Conservation (phyloP, 768 basidiomycete genomes). For the Mycena olivaceomarginata region DNA sequence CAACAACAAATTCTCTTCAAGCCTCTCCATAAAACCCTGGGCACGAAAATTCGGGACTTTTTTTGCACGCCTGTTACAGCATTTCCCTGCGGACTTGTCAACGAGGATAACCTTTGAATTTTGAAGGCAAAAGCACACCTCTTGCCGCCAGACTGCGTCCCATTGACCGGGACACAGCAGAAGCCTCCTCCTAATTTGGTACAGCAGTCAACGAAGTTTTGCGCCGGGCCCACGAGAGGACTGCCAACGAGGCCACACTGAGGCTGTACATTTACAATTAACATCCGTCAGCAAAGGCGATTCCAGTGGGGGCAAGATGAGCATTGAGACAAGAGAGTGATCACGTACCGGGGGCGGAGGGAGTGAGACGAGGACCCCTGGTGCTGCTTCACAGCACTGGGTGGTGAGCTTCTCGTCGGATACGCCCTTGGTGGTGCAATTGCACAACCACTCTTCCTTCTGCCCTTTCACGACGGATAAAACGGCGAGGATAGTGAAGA, state of each 20-base stretch:
- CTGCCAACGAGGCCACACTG: conserved; percentile 11
- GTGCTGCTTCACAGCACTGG: conserved; percentile 13
- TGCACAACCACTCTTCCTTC: conserved; percentile 25
- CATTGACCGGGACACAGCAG: conserved; percentile 15
- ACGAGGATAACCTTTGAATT: conserved; percentile 1
- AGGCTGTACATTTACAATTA: conserved; percentile 22
- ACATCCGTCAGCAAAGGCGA: conserved; percentile 10
- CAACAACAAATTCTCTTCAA: conserved; percentile 17
- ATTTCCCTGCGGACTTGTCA: conserved; percentile 18
- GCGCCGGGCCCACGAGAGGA: conserved; percentile 24
- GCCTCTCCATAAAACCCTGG: conserved; percentile 18
- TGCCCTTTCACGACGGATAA: conserved; percentile 15
- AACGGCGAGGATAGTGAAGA: conserved; percentile 10
- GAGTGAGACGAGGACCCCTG: background rate
- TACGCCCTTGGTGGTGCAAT: conserved; percentile 19
- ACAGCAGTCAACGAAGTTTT: conserved; percentile 20
- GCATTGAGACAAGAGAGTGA: conserved; percentile 10
- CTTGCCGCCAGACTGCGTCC: conserved; percentile 7
- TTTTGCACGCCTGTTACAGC: conserved; percentile 9
- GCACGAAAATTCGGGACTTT: conserved; percentile 10
- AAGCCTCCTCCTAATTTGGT: conserved; percentile 4
- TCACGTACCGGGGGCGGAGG: conserved; percentile 16
- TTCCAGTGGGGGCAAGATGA: conserved; percentile 7
- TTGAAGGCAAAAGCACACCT: conserved; percentile 10
- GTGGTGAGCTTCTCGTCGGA: conserved; percentile 5